phyloP scores from a whole-genome alignment of 768 basidiomycete genomes.

The Plicaturopsis crispa region DNA sequence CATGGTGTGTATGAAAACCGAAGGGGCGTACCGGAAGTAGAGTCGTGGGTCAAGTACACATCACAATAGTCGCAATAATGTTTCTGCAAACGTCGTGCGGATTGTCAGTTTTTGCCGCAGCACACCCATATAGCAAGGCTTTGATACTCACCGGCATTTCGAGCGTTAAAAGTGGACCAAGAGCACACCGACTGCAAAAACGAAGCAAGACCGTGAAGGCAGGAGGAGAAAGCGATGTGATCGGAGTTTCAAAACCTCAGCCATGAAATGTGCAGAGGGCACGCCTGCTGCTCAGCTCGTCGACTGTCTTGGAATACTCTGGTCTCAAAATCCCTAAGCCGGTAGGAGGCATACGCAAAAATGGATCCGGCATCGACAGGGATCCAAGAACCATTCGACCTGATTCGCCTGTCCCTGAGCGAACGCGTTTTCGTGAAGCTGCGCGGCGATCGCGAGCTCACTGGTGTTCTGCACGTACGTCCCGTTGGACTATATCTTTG shows the following conservation, averaged over 20 bases:
- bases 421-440: conserved; percentile 99
- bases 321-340: no score
- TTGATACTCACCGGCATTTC: no score
- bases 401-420: conserved; percentile 91
- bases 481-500: conserved; percentile 2
- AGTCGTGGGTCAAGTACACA: conserved; percentile 92
- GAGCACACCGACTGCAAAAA: no score
- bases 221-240: no score
- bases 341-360: no score
- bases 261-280: no score
- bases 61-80: conserved; percentile 94
- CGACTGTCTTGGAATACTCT: no score
- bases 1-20: conserved; percentile 7
- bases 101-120: conserved; percentile 4
- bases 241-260: no score
- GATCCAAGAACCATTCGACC: conserved; percentile 95
- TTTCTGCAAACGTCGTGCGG: conserved; percentile 66
- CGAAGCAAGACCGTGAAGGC: no score
- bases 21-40: conserved; percentile 64
- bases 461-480: conserved; percentile 87
- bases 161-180: no score
- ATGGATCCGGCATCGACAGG: conserved; percentile 71
- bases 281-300: no score
- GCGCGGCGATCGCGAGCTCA: conserved; percentile 86
- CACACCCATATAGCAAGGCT: no score